Evolutionary conservation across 768 basidiomycete species (phyloP).

Genomic region (Tylopilus sp.): DNA sequence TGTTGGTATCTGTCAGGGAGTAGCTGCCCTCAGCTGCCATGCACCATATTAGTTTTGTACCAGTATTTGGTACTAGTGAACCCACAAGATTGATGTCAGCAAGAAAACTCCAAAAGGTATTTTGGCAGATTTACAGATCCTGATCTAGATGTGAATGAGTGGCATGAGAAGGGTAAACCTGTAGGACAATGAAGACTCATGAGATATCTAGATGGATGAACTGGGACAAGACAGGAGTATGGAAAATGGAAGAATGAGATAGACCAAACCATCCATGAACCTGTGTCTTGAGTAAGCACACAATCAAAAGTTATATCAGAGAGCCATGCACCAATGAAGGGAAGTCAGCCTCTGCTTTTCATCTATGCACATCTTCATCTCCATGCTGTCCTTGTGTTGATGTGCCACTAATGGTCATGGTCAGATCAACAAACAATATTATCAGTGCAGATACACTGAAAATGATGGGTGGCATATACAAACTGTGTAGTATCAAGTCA

Average conservation of each 20-base stretch:
- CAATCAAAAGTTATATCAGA: background rate
- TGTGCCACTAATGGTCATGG: conserved; percentile 41
- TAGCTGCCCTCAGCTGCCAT: conserved; percentile 26
- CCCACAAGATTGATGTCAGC: conserved; percentile 8
- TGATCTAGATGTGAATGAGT: conserved; percentile 27
- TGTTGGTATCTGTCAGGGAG: conserved; percentile 56
- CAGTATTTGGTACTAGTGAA: conserved; percentile 44
- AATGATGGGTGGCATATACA: conserved; percentile 76
- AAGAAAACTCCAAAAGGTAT: no score
- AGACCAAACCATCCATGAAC: conserved; percentile 69
- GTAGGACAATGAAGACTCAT: conserved; percentile 32
- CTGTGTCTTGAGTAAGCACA: conserved; percentile 29
- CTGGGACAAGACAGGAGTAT: conserved; percentile 2
- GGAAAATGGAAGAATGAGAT: conserved; percentile 22
- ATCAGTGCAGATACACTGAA: conserved; percentile 44
- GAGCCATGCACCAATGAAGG: conserved; percentile 52
- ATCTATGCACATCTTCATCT: conserved; percentile 68
- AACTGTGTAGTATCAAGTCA: conserved; percentile 76
- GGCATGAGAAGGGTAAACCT: background rate
- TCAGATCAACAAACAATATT: background rate
- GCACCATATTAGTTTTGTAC: conserved; percentile 36
- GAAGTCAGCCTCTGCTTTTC: conserved; percentile 82
- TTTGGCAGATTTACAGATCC: conserved; percentile 43
- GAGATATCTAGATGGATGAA: conserved; percentile 46
- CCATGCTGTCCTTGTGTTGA: conserved; percentile 56